A percentile compares a stretch with the other conserved stretches of the same genome.
These are phyloP conservation scores for Tranzscheliella williamsii DNA, from an alignment of 1,284 basidiomycete genomes.

Conservation along the genomic window DNA sequence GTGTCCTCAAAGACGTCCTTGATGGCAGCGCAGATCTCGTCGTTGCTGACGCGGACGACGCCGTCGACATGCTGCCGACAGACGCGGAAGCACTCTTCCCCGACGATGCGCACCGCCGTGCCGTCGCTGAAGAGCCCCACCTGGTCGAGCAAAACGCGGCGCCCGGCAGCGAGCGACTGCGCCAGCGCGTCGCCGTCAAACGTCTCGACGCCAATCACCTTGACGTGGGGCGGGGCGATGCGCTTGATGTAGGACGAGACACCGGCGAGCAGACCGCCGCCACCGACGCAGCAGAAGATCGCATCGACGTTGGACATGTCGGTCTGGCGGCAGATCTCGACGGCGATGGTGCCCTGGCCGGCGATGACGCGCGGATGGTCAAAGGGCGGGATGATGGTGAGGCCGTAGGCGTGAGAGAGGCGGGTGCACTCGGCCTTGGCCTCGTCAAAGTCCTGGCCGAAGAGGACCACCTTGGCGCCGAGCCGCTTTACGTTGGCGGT, in stretches of 20 bases:
- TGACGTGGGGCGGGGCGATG: conserved; percentile 80
- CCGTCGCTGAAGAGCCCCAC: conserved; percentile 97
- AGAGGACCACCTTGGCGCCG: conserved; percentile 89
- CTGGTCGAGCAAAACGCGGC: conserved; percentile 80
- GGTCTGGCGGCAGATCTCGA: conserved; percentile 72
- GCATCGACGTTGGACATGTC: conserved; percentile 69
- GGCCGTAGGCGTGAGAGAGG: conserved; percentile 74
- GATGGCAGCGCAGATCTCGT: conserved; percentile 97
- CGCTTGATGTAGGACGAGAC: conserved; percentile 91
- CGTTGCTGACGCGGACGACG: conserved; percentile 84
- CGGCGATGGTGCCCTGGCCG: conserved; percentile 91
- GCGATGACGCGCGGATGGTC: conserved; percentile 97
- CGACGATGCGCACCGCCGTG: conserved; percentile 97
- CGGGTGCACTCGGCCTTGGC: conserved; percentile 92
- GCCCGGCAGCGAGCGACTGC: conserved; percentile 68
- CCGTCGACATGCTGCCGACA: conserved; percentile 84
- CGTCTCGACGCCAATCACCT: conserved; percentile 92
- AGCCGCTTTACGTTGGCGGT: conserved; percentile 88
- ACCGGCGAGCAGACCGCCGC: conserved; percentile 87
- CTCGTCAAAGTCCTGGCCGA: conserved; percentile 92
- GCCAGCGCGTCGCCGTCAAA: conserved; percentile 92
- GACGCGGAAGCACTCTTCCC: conserved; percentile 90
- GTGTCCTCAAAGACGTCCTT: conserved; percentile 90
- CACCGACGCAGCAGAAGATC: conserved; percentile 88
- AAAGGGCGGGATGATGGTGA: conserved; percentile 93